Percentiles rank a stretch among this genome's conserved stretches.
Evolutionary conservation across 768 basidiomycete genomes (phyloP).

Genomic region (Sporobolomyces phaffii): DNA sequence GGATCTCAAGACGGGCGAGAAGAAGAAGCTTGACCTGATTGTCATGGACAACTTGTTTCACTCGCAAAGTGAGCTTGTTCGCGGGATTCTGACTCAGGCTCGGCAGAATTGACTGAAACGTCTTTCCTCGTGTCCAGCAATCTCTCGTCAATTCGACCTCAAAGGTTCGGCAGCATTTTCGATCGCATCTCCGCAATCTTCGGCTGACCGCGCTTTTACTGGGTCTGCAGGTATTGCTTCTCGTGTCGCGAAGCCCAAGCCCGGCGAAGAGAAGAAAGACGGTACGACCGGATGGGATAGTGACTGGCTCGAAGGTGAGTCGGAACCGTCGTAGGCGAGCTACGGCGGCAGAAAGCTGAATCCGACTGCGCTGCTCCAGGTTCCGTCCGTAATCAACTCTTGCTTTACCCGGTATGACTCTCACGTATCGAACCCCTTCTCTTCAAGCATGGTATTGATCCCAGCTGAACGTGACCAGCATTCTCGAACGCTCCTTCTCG

Average conservation of each 20-base stretch:
- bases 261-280: neutral
- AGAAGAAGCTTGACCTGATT: constrained; percentile 86
- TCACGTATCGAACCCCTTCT: too few relatives aligned
- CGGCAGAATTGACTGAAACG: neutral
- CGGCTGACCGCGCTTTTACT: too few relatives aligned
- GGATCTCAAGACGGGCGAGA: constrained; percentile 56
- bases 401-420: constrained; percentile 25
- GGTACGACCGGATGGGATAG: constrained; percentile 25
- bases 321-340: neutral
- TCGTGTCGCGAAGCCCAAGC: constrained; percentile 19
- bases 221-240: constrained; percentile 16
- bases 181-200: too few relatives aligned
- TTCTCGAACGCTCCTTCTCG: constrained; percentile 81
- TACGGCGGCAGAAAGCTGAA: neutral
- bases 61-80: constrained; percentile 43
- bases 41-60: constrained; percentile 92
- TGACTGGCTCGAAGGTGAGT: constrained; percentile 30
- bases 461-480: too few relatives aligned
- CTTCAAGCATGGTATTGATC: too few relatives aligned
- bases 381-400: constrained; percentile 17
- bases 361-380: neutral
- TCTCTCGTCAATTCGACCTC: constrained; percentile 21
- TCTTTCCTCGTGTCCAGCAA: neutral
- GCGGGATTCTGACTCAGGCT: neutral
- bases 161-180: constrained; percentile 10